Percentiles rank a stretch among this genome's conserved stretches.
phyloP scores from a whole-genome alignment of 139 green algal species.

The Coelastrella sp. region DNA sequence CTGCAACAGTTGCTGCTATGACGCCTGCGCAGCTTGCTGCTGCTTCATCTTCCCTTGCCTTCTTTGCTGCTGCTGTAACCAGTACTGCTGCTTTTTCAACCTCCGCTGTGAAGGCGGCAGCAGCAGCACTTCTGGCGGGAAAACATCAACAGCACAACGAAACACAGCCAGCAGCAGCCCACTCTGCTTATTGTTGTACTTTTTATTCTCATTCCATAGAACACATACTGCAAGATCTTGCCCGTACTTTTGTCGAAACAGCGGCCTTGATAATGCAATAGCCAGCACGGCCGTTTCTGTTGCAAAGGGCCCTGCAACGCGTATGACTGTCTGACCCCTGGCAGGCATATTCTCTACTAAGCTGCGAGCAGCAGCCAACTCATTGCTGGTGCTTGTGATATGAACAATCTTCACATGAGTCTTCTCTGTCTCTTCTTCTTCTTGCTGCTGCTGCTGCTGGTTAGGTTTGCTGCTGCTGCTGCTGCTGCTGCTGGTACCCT shows the following conservation, averaged over 20 bases:
- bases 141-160: not conserved
- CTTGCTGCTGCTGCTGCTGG: conserved; percentile 1
- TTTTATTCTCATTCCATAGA: conserved; percentile 8
- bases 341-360: conserved; percentile 45
- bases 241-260: not conserved
- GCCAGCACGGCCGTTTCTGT: conserved; percentile 18
- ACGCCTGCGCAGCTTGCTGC: not conserved
- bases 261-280: conserved; percentile 15
- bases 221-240: conserved; percentile 27
- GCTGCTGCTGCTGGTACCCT: not conserved
- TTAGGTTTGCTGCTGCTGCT: not conserved
- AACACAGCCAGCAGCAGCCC: conserved; percentile 34
- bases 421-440: not conserved
- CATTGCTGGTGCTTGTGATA: conserved; percentile 40
- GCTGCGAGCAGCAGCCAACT: conserved; percentile 12
- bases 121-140: conserved; percentile 16
- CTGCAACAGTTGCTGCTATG: not conserved
- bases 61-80: not conserved
- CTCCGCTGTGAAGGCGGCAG: not conserved
- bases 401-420: conserved; percentile 15
- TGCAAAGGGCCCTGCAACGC: conserved; percentile 9
- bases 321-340: conserved; percentile 35
- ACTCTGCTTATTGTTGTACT: not conserved
- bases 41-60: not conserved
- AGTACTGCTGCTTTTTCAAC: not conserved